These are phyloP conservation scores for Fusarium incarnatum DNA, from an alignment of 2,329 filamentous ascomycete genomes.

Conservation along the genomic window DNA sequence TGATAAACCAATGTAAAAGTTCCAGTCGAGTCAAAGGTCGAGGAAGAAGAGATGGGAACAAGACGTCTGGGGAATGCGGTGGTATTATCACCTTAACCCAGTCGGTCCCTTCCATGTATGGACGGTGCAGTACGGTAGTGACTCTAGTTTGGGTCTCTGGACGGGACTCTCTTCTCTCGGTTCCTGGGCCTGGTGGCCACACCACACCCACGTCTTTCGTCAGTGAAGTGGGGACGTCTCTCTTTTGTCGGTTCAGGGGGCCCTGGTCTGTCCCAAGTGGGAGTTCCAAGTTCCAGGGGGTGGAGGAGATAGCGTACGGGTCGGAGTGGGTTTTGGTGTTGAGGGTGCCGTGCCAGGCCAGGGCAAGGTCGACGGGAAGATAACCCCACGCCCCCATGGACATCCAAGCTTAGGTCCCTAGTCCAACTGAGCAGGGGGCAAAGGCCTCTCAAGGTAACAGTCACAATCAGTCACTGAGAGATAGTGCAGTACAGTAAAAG, in stretches of 20 bases:
- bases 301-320: conserved; percentile 36
- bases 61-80: conserved; percentile 45
- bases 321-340: conserved; percentile 27
- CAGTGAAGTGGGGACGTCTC: conserved; percentile 32
- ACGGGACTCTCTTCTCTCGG: conserved; percentile 28
- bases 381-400: conserved; percentile 34
- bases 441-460: conserved; percentile 26
- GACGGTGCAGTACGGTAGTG: conserved; percentile 5
- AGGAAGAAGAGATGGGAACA: conserved; percentile 35
- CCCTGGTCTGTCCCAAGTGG: conserved; percentile 33
- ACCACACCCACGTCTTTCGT: conserved; percentile 42
- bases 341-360: conserved; percentile 5
- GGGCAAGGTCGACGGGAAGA: conserved; percentile 37
- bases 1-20: not conserved
- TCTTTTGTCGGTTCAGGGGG: conserved; percentile 26
- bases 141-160: conserved; percentile 31
- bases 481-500: not conserved
- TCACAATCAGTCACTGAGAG: not conserved
- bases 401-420: conserved; percentile 6
- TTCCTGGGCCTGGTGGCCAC: conserved; percentile 41
- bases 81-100: conserved; percentile 46
- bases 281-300: conserved; percentile 31
- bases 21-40: conserved; percentile 30
- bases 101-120: conserved; percentile 1
- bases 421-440: conserved; percentile 32